Evolutionary conservation across 257 asterid genomes (phyloP), one percentile per base, ranked within the genome.

Genomic region (Avicennia marina): DNA sequence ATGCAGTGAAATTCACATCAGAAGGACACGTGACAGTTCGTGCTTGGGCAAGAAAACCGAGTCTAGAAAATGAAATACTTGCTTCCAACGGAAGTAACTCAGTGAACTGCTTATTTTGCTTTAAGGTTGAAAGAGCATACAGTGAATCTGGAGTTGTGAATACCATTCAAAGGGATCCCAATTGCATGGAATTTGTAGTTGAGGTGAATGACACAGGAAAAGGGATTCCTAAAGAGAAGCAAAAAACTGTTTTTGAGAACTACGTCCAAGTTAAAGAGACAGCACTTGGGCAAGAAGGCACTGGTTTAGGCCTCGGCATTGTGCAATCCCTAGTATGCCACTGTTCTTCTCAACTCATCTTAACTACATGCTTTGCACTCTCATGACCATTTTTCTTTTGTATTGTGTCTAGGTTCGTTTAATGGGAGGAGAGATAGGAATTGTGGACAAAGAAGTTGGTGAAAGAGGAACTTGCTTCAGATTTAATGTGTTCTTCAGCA

Each of bases 221-320:
- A 62, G 94, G 95, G 47, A 89, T 89, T 46, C 97, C 89, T 0
- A 86, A 70, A 64, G 96, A 82, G 76, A 75, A 71, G 69, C 78
- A 75, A 1, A 73, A 64, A 26, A 69, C 77, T 11, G 83, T 90
- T 22, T 90, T 90, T 44, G 94, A 87, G 63, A 87, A 90, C 70
- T 90, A 82, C 54, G 83, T 87, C 38, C 98, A 84, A 65, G 90
- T 87, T 19, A 82, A 72, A 45, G 96, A 81, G 52, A 71, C 72
- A 1, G 74, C 74, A 11, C 7, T 21, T 7, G 82, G 76, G 29
- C 74, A 78, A 27, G 75, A 72, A 78, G 96, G 96, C 47, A 80
- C 90, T 42, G 96, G 96, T 38, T 61, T 90, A 26, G 96, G 96
- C 27, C 90, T 90, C 9, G 89, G 90, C 49, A 90, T 90, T 55